These are phyloP conservation scores for Penicillium nordicum DNA, from an alignment of 2,329 filamentous ascomycete genomes.

Conservation along the genomic window DNA sequence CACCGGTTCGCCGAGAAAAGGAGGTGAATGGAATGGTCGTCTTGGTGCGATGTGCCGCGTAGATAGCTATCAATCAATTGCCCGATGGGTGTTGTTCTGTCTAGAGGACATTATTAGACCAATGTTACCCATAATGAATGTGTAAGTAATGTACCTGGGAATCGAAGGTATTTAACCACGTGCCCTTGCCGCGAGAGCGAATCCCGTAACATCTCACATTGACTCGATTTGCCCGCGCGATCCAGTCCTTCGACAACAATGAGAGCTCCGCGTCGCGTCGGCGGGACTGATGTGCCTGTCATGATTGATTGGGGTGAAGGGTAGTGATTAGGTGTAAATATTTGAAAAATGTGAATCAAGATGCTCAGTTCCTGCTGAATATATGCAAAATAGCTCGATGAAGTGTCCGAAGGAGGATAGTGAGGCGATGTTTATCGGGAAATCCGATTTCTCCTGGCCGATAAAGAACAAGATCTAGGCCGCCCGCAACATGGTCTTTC, in stretches of 20 bases:
- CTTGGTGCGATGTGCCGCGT: constrained; percentile 66
- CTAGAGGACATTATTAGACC: constrained; percentile 43
- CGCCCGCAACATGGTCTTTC: constrained; percentile 10
- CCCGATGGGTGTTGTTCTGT: constrained; percentile 79
- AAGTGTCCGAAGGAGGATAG: not conserved
- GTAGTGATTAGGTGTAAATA: not conserved
- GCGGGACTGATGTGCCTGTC: not conserved
- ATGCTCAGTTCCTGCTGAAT: not conserved
- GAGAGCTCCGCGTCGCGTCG: constrained; percentile 60
- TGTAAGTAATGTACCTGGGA: constrained; percentile 54
- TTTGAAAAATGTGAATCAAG: not conserved
- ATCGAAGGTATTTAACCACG: constrained; percentile 58
- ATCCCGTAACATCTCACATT: constrained; percentile 66
- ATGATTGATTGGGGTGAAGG: not conserved
- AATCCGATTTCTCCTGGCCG: constrained; percentile 17
- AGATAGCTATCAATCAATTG: constrained; percentile 84
- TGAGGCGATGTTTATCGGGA: constrained; percentile 12
- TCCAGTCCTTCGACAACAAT: constrained; percentile 87
- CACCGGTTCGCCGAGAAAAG: constrained; percentile 89
- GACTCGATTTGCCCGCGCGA: constrained; percentile 86
- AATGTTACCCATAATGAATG: not conserved
- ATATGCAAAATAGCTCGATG: not conserved
- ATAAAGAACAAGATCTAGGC: constrained; percentile 17
- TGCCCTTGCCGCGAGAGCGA: constrained; percentile 51
- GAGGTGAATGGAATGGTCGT: constrained; percentile 86